Conservation (phyloP, 192 early-diverging fungal genomes). For the Martensiomyces pterosporus region DNA sequence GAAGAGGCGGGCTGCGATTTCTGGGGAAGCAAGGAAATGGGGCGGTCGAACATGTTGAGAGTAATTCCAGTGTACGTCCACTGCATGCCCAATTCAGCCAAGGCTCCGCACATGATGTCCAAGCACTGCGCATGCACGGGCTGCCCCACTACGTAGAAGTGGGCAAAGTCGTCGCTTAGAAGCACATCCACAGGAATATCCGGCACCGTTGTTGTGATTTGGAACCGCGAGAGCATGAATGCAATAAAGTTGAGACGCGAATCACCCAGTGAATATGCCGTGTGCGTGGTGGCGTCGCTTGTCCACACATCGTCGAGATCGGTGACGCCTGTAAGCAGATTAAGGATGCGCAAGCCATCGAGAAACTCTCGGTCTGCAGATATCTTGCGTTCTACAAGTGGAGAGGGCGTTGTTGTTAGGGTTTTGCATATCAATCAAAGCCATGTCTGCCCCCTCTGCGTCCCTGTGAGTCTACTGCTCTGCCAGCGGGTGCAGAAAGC, state of each 20-base stretch:
- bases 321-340: constrained; percentile 6
- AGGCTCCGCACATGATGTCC: not conserved
- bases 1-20: not conserved
- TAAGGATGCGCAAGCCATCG: constrained; percentile 5
- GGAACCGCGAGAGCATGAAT: constrained; percentile 7
- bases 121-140: not conserved
- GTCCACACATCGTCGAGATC: constrained; percentile 3
- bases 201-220: constrained; percentile 2
- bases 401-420: no score
- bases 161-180: constrained; percentile 5
- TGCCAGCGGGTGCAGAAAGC: no score
- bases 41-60: constrained; percentile 1
- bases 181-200: constrained; percentile 3
- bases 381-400: no score
- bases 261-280: constrained; percentile 1
- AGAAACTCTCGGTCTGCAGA: constrained; percentile 2
- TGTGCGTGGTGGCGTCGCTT: constrained; percentile 3
- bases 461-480: no score
- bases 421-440: no score
- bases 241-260: constrained; percentile 6
- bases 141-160: constrained; percentile 5
- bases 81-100: not conserved
- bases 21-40: not conserved
- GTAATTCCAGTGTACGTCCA: constrained; percentile 9
- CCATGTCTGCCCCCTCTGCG: no score